Evolutionary conservation across 805 yeast genomes (phyloP), one percentile per base, ranked within the genome.

Genomic region (Vanderwaltozyma yarrowii): DNA sequence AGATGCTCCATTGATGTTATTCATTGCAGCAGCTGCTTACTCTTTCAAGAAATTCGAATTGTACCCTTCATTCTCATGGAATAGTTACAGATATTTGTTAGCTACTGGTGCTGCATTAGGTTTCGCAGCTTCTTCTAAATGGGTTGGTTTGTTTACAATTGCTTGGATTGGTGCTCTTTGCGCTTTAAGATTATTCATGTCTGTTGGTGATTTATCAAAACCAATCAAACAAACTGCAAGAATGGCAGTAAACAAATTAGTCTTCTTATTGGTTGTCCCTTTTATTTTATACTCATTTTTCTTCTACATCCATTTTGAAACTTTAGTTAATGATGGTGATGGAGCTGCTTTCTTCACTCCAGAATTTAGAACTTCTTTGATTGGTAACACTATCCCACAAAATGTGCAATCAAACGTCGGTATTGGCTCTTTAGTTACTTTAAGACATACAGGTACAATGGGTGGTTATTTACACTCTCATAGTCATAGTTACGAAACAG

Each of bases 401-500:
- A 56, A 72, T 41, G 72, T 82, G 23, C 52, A 56, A 31, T 82
- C 84, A 7, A 72, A 74, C 32, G 88, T 83, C 33, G 92, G 92
- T 47, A 76, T 77, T 46, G 83, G 85, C 23, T 81, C 89, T 5
- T 60, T 62, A 5, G 69, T 83, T 24, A 67, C 88, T 30, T 46
- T 83, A 32, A 79, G 81, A 54, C 94, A 83, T 53, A 44, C 73
- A 30, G 76, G 73, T 45, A 79, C 89, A 21, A 73, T 69, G 49
- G 92, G 89, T 47, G 92, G 92, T 38, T 83, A 83, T 60, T 67
- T 83, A 51, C 94, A 83, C 58, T 80, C 89, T 16, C 94, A 83
- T 58, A 66, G 69, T 41, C 76, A 74, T 49, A 64, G 67, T 51
- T 81, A 80, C 51, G 83, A 78, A 52, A 73, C 80, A 35, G 94